Evolutionary conservation across 306 rosid species (phyloP).

Genomic region (Arachis stenosperma): DNA sequence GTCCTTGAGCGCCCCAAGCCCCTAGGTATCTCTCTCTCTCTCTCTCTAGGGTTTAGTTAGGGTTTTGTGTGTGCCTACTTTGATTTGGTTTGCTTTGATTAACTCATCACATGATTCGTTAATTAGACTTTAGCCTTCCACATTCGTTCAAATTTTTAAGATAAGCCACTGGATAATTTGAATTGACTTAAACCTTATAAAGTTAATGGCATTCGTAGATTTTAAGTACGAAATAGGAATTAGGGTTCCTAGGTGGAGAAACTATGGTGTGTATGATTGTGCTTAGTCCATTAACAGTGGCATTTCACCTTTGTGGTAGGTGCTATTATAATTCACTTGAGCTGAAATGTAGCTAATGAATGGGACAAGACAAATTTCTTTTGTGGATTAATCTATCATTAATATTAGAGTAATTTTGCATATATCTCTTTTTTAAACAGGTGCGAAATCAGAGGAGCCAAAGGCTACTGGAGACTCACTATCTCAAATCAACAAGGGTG

Average conservation of each 20-base stretch:
- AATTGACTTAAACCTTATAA: not conserved
- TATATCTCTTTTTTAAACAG: conserved; percentile 40
- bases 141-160: not conserved
- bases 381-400: not conserved
- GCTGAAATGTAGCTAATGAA: too few species aligned
- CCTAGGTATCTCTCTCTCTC: conserved; percentile 52
- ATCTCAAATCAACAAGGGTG: conserved; percentile 62
- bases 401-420: not conserved
- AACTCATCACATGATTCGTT: too few species aligned
- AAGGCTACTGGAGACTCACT: conserved; percentile 68
- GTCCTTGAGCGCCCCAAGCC: conserved; percentile 88
- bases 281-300: too few species aligned
- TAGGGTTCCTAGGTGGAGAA: not conserved
- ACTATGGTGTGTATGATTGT: not conserved
- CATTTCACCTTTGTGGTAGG: too few species aligned
- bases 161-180: not conserved
- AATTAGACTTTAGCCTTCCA: not conserved
- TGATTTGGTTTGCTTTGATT: not conserved
- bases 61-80: not conserved
- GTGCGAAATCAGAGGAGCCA: conserved; percentile 76
- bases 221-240: too few species aligned
- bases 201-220: not conserved
- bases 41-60: not conserved
- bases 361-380: too few species aligned
- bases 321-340: too few species aligned